These are phyloP conservation scores for Pseudoscleropodium purum DNA, from an alignment of 225 moss, liverwort and hornwort genomes.

Conservation along the genomic window DNA sequence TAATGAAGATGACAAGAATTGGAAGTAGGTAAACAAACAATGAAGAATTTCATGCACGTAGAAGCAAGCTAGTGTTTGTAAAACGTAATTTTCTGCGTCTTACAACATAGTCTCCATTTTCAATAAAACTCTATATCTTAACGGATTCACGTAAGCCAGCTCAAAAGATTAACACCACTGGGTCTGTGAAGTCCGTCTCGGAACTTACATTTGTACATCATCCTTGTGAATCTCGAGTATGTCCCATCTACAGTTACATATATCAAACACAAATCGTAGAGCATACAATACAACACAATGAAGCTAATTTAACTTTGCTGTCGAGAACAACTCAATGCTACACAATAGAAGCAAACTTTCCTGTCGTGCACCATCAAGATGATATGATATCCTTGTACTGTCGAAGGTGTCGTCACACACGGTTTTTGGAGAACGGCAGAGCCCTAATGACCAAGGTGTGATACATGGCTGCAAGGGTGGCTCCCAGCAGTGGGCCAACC, in stretches of 20 bases:
- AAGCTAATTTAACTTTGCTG: not conserved
- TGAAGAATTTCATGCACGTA: not conserved
- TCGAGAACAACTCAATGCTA: not conserved
- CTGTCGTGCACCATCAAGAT: not conserved
- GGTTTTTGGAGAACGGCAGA: slow-evolving; percentile 31
- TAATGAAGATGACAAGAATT: not conserved
- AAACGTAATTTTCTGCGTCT: not conserved
- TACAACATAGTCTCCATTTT: not conserved
- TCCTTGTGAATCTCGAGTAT: not conserved
- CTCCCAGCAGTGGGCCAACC: slow-evolving; percentile 43
- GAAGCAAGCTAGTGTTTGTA: not conserved
- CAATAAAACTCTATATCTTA: not conserved
- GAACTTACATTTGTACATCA: slow-evolving; percentile 16
- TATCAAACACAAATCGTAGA: not conserved
- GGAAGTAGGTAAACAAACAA: not conserved
- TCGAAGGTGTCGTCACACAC: not conserved
- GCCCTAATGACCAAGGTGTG: slow-evolving; percentile 45
- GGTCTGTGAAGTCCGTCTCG: not conserved
- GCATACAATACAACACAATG: not conserved
- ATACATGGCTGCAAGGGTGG: slow-evolving; percentile 42
- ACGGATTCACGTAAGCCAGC: not conserved
- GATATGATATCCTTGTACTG: not conserved
- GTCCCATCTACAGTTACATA: not conserved
- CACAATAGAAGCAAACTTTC: not conserved
- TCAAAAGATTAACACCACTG: not conserved